Percentiles rank a stretch among this genome's conserved stretches.
Conservation (phyloP, 345 rosid genomes). For the Pistacia integerrima region DNA sequence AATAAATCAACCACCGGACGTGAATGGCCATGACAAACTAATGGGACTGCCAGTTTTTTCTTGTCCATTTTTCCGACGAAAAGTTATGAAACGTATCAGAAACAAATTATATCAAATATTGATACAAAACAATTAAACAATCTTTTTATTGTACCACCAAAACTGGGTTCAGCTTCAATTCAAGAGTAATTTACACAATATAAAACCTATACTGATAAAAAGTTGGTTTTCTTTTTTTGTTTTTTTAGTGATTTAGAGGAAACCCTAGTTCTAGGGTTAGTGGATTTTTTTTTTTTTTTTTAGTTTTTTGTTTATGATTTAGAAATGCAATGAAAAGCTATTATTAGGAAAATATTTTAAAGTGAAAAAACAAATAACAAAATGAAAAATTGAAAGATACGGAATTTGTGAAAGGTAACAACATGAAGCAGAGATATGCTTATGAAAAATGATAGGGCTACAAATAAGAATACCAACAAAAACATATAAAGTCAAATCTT, state of each 20-base stretch:
- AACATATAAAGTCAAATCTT: too few species aligned
- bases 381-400: too few species aligned
- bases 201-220: too few species aligned
- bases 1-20: slow-evolving; percentile 69
- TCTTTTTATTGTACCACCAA: neutral
- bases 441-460: too few species aligned
- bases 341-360: neutral
- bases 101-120: neutral
- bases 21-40: slow-evolving; percentile 70
- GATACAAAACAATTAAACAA: neutral
- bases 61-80: slow-evolving; percentile 44
- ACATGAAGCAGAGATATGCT: too few species aligned
- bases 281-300: neutral
- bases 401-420: too few species aligned
- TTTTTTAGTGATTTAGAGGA: neutral
- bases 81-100: too few species aligned
- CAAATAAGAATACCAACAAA: too few species aligned
- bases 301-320: neutral
- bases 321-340: neutral
- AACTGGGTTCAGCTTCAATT: slow-evolving; percentile 4
- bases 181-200: neutral
- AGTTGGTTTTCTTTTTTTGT: neutral
- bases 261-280: slow-evolving; percentile 3
- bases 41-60: slow-evolving; percentile 56
- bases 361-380: neutral